These are phyloP conservation scores for Heterobasidion irregulare DNA, from an alignment of 1,284 basidiomycete species.

Conservation along the genomic window DNA sequence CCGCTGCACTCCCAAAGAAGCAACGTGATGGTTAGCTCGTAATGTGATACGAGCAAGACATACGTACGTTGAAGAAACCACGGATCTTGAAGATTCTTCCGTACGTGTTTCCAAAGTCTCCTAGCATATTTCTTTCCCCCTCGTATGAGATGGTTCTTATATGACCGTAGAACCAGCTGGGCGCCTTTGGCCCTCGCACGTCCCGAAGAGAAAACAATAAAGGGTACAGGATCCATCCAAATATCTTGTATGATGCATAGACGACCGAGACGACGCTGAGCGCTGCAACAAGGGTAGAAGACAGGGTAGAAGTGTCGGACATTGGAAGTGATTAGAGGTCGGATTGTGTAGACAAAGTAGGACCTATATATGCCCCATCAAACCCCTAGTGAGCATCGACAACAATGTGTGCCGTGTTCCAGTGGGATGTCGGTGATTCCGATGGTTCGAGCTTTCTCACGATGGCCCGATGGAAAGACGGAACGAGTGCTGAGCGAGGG, in stretches of 20 bases:
- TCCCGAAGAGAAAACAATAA: conserved; percentile 33
- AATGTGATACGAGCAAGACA: not conserved
- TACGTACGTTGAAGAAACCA: conserved; percentile 37
- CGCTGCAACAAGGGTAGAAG: not conserved
- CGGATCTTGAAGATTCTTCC: conserved; percentile 42
- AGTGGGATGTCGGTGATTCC: no score
- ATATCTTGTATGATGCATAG: not conserved
- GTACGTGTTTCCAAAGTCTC: conserved; percentile 48
- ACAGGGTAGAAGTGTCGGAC: no score
- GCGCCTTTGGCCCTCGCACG: conserved; percentile 41
- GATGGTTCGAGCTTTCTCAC: no score
- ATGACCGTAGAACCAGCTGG: conserved; percentile 47
- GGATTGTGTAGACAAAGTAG: no score
- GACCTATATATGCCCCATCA: no score
- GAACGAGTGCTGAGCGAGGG: no score
- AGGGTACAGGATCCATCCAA: conserved; percentile 7
- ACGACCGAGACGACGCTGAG: not conserved
- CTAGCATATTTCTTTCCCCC: conserved; percentile 32
- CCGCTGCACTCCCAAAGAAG: conserved; percentile 23
- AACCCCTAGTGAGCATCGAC: no score
- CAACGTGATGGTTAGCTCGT: not conserved
- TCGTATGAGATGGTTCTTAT: conserved; percentile 31
- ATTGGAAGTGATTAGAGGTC: no score
- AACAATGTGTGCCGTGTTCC: no score
- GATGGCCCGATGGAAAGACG: no score